Conservation (phyloP, 2,329 filamentous ascomycete species). For the Dactylella cylindrospora region DNA sequence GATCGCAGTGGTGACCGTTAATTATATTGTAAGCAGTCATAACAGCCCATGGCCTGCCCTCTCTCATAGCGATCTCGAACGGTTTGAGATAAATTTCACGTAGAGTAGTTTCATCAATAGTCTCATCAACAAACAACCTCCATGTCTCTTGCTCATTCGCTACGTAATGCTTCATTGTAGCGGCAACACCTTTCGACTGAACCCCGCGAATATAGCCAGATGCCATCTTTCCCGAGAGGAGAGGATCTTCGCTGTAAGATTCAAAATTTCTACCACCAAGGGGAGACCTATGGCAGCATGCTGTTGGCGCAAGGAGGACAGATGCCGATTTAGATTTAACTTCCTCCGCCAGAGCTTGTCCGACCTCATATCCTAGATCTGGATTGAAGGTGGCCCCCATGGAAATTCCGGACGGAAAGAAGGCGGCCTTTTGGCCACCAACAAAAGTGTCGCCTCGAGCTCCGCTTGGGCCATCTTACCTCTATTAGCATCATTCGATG, state of each 20-base stretch:
- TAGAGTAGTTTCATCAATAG: constrained; percentile 65
- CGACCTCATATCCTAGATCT: constrained; percentile 47
- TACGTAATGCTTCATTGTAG: constrained; percentile 75
- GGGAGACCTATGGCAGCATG: constrained; percentile 75
- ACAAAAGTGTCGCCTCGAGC: constrained; percentile 46
- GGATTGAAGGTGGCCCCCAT: constrained; percentile 50
- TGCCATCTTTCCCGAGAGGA: constrained; percentile 68
- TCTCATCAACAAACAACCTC: constrained; percentile 65
- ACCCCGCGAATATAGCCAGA: constrained; percentile 64
- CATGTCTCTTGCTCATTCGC: constrained; percentile 73
- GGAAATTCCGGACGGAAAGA: constrained; percentile 46
- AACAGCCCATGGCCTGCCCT: constrained; percentile 66
- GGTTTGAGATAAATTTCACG: constrained; percentile 73
- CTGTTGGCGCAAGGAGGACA: constrained; percentile 63
- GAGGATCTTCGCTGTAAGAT: constrained; percentile 73
- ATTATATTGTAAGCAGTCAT: constrained; percentile 71
- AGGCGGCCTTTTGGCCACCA: constrained; percentile 44
- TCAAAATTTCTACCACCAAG: constrained; percentile 85
- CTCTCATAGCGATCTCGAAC: constrained; percentile 72
- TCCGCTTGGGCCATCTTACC: constrained; percentile 46
- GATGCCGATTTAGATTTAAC: constrained; percentile 54
- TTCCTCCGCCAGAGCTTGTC: constrained; percentile 48
- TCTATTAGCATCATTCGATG: constrained; percentile 2
- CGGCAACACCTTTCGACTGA: constrained; percentile 66
- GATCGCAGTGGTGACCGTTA: constrained; percentile 61